phyloP scores from a whole-genome alignment of 352 stramenopile species.

The Aphanomyces invadans region DNA sequence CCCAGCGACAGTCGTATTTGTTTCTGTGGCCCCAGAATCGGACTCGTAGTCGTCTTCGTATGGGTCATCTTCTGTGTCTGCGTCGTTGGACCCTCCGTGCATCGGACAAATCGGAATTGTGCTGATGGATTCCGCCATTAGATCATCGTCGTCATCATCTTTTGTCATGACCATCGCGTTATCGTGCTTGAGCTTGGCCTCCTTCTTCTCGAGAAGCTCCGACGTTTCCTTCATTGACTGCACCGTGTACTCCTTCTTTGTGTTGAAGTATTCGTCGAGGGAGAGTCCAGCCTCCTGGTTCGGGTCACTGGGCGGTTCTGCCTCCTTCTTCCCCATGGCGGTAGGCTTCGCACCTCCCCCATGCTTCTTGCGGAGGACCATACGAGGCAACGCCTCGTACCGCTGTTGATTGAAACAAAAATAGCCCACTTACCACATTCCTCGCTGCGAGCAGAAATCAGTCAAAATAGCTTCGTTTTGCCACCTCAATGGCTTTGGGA shows the following conservation, averaged over 20 bases:
- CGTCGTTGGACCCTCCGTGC: constrained; percentile 3
- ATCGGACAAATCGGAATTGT: constrained; percentile 16
- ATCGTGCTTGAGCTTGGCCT: constrained; percentile 16
- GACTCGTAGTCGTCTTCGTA: constrained; percentile 26
- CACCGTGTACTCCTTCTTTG: constrained; percentile 23
- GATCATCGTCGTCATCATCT: constrained; percentile 13
- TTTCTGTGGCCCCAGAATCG: background rate
- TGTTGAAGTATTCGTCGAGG: constrained; percentile 25
- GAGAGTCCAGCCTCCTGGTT: constrained; percentile 19
- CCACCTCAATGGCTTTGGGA: too few species aligned
- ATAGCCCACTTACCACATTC: too few species aligned
- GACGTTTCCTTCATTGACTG: constrained; percentile 24
- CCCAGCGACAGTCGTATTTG: background rate
- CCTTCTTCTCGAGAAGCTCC: constrained; percentile 22
- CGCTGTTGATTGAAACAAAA: background rate
- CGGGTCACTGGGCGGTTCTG: background rate
- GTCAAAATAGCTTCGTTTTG: too few species aligned
- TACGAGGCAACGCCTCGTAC: background rate
- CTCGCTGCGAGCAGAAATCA: too few species aligned
- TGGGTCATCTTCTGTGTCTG: constrained; percentile 6
- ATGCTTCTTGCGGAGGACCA: constrained; percentile 22
- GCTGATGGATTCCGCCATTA: background rate
- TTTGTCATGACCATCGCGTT: constrained; percentile 22
- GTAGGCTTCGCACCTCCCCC: background rate
- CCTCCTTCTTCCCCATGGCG: constrained; percentile 5